Evolutionary conservation across 2,329 filamentous ascomycete genomes (phyloP), one percentile per base, ranked within the genome.

Genomic region (Stylonectria norvegica): DNA sequence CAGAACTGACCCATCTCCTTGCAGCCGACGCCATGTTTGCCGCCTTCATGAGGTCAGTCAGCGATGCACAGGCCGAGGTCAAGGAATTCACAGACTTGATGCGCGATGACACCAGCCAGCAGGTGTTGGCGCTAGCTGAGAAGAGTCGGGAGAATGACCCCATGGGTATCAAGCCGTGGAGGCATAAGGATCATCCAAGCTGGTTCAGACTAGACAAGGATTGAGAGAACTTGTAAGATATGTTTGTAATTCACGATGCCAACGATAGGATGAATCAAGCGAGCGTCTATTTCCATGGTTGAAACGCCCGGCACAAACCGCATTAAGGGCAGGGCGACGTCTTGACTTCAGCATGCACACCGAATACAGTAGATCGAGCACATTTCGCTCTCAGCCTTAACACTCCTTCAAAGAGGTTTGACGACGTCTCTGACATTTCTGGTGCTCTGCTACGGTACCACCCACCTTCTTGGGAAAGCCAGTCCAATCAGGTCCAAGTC

Each of bases 81-180:
- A 66, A 70, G 17, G 68, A 75, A 22, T 77, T 80, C 38, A 65
- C 65, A 5, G 59, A 72, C 5, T 57, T 72, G 5, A 69, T 75
- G 55, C 68, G 60, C 9, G 66, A 67, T 48, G 70, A 73, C 4
- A 65, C 70, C 31, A 74, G 63, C 44, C 67, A 65, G 31, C 70
- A 70, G 37, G 65, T 79, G 9, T 64, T 83, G 38, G 68, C 73
- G 9, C 69, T 75, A 41, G 76, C 72, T 2, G 67, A 61, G 28
- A 69, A 73, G 52, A 81, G 79, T 50, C 71, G 71, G 14, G 64
- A 71, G 38, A 69, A 73, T 27, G 74, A 80, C 30, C 73, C 76
- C 0, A 67, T 70, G 36, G 75, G 72, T 4, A 81, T 83, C 48
- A 75, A 71, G 50, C 71, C 73, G 2, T 83, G 80, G 80, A 70